These are phyloP conservation scores for Phytophthora pinifolia DNA, from an alignment of 352 stramenopile genomes.

Conservation along the genomic window DNA sequence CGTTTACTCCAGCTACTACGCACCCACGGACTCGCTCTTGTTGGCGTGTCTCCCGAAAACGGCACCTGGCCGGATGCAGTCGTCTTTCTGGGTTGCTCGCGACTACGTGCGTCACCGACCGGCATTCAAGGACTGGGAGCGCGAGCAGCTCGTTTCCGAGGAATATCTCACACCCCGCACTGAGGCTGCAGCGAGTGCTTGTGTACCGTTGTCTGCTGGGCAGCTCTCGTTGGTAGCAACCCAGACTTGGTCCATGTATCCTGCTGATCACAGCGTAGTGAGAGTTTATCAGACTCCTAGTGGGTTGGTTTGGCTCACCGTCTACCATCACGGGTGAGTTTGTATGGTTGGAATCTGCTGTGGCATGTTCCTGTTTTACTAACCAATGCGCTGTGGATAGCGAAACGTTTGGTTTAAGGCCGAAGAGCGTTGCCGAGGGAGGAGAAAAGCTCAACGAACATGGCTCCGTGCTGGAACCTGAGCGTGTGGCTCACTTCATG, in stretches of 20 bases:
- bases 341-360: background rate
- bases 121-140: slow-evolving; percentile 67
- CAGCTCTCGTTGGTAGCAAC: slow-evolving; percentile 47
- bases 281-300: slow-evolving; percentile 46
- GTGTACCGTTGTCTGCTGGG: slow-evolving; percentile 50
- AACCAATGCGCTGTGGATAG: slow-evolving; percentile 22
- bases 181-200: slow-evolving; percentile 37
- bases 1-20: slow-evolving; percentile 54
- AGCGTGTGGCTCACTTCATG: slow-evolving; percentile 43
- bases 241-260: slow-evolving; percentile 55
- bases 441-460: background rate
- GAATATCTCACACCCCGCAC: slow-evolving; percentile 74
- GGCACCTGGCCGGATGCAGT: slow-evolving; percentile 48
- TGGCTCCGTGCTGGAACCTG: background rate
- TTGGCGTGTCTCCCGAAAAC: slow-evolving; percentile 49
- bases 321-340: slow-evolving; percentile 58
- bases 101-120: slow-evolving; percentile 70
- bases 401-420: slow-evolving; percentile 62
- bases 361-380: background rate
- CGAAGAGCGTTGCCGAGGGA: slow-evolving; percentile 5
- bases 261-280: slow-evolving; percentile 70
- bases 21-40: slow-evolving; percentile 54
- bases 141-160: slow-evolving; percentile 32
- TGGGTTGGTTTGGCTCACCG: slow-evolving; percentile 53
- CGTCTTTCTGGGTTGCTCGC: slow-evolving; percentile 45